These are phyloP conservation scores for Alternaria gansuensis DNA, from an alignment of 2,329 filamentous ascomycete species.

Conservation along the genomic window DNA sequence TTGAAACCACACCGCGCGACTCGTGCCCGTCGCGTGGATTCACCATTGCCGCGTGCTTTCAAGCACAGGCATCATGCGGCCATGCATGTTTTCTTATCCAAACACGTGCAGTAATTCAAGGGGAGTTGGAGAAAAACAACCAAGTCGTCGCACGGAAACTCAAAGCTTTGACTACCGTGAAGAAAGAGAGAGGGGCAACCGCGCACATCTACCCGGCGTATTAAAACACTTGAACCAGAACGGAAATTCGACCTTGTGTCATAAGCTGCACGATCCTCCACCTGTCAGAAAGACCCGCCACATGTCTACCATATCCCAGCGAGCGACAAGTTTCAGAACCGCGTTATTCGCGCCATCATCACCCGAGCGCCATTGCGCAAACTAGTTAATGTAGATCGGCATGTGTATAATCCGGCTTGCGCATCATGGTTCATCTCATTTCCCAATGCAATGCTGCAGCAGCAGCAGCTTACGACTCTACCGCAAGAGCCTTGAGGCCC, in stretches of 20 bases:
- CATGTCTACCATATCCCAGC: conserved; percentile 12
- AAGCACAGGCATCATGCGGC: conserved; percentile 4
- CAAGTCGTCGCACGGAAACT: background rate
- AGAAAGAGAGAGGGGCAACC: too few relatives aligned
- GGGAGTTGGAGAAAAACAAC: conserved; percentile 1
- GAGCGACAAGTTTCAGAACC: conserved; percentile 16
- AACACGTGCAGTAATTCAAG: conserved; percentile 2
- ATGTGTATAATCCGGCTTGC: background rate
- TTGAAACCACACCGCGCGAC: background rate
- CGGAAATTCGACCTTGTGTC: conserved; percentile 4
- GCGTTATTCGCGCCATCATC: conserved; percentile 14
- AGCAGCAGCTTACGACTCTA: conserved; percentile 64
- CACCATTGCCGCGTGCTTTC: conserved; percentile 6
- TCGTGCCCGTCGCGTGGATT: background rate
- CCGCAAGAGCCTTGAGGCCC: conserved; percentile 78
- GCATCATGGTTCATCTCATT: conserved; percentile 6
- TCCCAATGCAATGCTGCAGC: background rate
- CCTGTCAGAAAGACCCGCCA: conserved; percentile 11
- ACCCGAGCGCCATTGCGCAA: background rate
- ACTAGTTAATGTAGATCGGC: conserved; percentile 5
- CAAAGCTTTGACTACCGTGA: background rate
- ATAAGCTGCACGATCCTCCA: conserved; percentile 8
- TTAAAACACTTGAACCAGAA: conserved; percentile 1
- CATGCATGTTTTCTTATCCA: conserved; percentile 11
- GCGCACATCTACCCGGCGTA: conserved; percentile 1